phyloP scores from a whole-genome alignment of 106 monocot genomes.

The Dioscorea dumetorum region DNA sequence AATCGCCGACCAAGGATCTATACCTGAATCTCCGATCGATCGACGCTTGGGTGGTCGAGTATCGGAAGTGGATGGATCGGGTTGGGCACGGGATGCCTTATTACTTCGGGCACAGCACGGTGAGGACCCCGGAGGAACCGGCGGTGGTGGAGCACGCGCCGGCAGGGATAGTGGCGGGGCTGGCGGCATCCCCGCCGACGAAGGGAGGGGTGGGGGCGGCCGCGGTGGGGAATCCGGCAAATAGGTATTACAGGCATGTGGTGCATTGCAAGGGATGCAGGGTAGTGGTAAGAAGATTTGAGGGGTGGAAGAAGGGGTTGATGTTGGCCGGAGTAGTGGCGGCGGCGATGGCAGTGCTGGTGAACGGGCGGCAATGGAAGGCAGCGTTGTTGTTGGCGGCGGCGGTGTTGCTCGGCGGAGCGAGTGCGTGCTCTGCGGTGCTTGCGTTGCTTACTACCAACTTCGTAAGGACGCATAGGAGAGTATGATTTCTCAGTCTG shows the following conservation, averaged over 20 bases:
- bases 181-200: slow-evolving; percentile 49
- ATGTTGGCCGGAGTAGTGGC: slow-evolving; percentile 17
- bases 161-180: slow-evolving; percentile 45
- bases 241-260: slow-evolving; percentile 59
- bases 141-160: slow-evolving; percentile 66
- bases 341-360: slow-evolving; percentile 39
- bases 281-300: slow-evolving; percentile 14
- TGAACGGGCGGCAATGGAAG: slow-evolving; percentile 40
- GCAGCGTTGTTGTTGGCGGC: slow-evolving; percentile 20
- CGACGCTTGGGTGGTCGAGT: slow-evolving; percentile 91
- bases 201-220: slow-evolving; percentile 50
- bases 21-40: slow-evolving; percentile 78
- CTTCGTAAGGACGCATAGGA: slow-evolving; percentile 63
- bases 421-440: slow-evolving; percentile 30
- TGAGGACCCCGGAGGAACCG: slow-evolving; percentile 37
- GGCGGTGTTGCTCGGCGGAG: slow-evolving; percentile 19
- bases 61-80: slow-evolving; percentile 95
- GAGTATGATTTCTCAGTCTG: slow-evolving; percentile 23
- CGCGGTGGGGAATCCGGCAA: slow-evolving; percentile 52
- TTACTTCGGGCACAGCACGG: slow-evolving; percentile 68
- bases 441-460: slow-evolving; percentile 55
- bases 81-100: slow-evolving; percentile 95
- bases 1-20: slow-evolving; percentile 61
- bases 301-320: slow-evolving; percentile 34
- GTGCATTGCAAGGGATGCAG: slow-evolving; percentile 74